These are phyloP conservation scores for Nakazawaea wyomingensis DNA, from an alignment of 805 yeast genomes.

Conservation along the genomic window DNA sequence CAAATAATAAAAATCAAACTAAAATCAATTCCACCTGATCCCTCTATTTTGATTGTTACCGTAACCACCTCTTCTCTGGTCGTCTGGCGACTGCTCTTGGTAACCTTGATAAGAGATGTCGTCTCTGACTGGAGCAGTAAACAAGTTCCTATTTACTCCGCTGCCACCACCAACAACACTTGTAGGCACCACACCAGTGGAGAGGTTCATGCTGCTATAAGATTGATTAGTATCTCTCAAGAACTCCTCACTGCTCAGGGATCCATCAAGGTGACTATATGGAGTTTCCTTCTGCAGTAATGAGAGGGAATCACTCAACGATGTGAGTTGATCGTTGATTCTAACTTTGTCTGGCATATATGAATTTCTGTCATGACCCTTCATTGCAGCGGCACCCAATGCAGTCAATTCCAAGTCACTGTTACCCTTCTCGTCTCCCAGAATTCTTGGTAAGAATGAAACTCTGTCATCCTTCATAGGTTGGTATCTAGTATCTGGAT, in stretches of 20 bases:
- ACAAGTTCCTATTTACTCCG: neutral
- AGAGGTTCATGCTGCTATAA: neutral
- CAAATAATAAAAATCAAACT: neutral
- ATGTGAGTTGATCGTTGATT: conserved; percentile 24
- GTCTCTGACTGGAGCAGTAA: neutral
- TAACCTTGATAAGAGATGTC: conserved; percentile 9
- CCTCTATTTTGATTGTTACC: conserved; percentile 13
- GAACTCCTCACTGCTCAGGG: neutral
- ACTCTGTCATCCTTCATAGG: conserved; percentile 96
- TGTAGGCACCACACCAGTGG: conserved; percentile 17
- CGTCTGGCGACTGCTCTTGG: neutral
- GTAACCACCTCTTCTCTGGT: conserved; percentile 10
- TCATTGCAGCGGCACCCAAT: conserved; percentile 65
- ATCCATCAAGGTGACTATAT: conserved; percentile 19
- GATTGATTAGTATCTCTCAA: conserved; percentile 21
- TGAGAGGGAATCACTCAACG: conserved; percentile 25
- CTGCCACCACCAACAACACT: conserved; percentile 21
- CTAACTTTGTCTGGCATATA: conserved; percentile 29
- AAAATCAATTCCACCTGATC: conserved; percentile 17
- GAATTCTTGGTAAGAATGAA: conserved; percentile 79
- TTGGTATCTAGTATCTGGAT: conserved; percentile 93
- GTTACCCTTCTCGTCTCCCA: conserved; percentile 28
- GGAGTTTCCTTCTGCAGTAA: conserved; percentile 21
- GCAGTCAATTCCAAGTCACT: conserved; percentile 65
- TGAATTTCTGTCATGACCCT: conserved; percentile 45